Evolutionary conservation across 2,329 filamentous ascomycete species (phyloP).

Genomic region (Diplodia scrobiculata): DNA sequence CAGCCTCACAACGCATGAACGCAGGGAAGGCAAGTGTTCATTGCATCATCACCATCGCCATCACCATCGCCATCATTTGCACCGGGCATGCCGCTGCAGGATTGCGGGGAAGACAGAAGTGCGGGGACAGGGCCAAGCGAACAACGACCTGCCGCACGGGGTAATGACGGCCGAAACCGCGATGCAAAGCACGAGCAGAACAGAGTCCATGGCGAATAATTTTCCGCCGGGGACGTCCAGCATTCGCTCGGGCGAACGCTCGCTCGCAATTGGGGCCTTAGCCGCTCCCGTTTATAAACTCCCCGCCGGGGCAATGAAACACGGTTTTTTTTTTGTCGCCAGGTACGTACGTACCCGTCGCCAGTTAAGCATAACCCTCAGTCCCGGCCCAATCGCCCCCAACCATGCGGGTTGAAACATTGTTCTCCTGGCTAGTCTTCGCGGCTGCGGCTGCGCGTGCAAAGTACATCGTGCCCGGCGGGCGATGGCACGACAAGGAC

Average conservation of each 20-base stretch:
- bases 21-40: not conserved
- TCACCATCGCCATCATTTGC: too few species aligned
- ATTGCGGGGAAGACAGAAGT: slow-evolving; percentile 11
- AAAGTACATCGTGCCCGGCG: slow-evolving; percentile 65
- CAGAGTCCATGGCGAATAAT: slow-evolving; percentile 14
- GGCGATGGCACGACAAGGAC: slow-evolving; percentile 62
- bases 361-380: too few species aligned
- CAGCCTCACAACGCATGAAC: not conserved
- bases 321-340: too few species aligned
- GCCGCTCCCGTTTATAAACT: slow-evolving; percentile 4
- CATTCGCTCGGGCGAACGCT: slow-evolving; percentile 3
- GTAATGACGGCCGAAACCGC: slow-evolving; percentile 20
- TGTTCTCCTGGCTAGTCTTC: slow-evolving; percentile 2
- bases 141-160: slow-evolving; percentile 16
- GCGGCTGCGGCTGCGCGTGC: slow-evolving; percentile 33
- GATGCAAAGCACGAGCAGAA: not conserved
- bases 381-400: not conserved
- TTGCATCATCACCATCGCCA: not conserved
- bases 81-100: not conserved
- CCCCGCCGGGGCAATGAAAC: too few species aligned
- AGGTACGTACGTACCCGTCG: too few species aligned
- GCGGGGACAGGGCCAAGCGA: slow-evolving; percentile 16
- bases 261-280: slow-evolving; percentile 7
- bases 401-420: not conserved
- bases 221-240: not conserved